Evolutionary conservation across 2,329 filamentous ascomycete species (phyloP), one percentile per base, ranked within the genome.

Genomic region (Aspergillus ustus): DNA sequence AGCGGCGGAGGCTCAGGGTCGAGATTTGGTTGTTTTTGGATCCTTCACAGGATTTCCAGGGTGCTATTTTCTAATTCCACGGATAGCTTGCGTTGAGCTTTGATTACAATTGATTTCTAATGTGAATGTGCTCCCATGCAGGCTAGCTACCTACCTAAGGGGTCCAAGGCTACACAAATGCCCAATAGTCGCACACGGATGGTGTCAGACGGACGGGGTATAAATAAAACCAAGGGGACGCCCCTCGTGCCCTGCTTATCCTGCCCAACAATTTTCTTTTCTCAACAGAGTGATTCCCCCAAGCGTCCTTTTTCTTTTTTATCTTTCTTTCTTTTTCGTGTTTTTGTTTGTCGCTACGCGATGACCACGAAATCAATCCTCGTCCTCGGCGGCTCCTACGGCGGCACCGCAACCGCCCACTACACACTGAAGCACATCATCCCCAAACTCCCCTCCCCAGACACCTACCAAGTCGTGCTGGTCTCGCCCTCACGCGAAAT

Each of bases 381-480:
- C 63, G 76, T 87, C 22, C 71, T 87, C 2, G 85, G 85, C 25
- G 83, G 79, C 20, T 85, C 83, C 9, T 86, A 83, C 63, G 83
- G 72, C 11, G 84, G 84, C 25, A 59, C 85, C 4, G 81, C 80
- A 6, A 78, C 75, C 4, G 82, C 84, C 1, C 84, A 87, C 65
- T 84, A 84, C 65, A 73, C 85, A 29, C 80, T 85, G 29, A 82
- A 82, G 62, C 83, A 87, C 73, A 76, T 77, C 25, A 51, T 86
- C 9, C 82, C 84, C 0, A 64, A 73, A 31, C 70, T 81, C 1
- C 54, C 78, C 1, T 67, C 74, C n/a, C 72, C 74, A 25, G 55
- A 68, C 0, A 60, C 68, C 0, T 82, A 82, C 65, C 73, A 78
- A 43, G 67, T 84, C 45, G 65, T 81, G 25, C 69, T 85, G 8